Evolutionary conservation across 1,284 basidiomycete genomes (phyloP).

Genomic region (Schizophyllum amplum): DNA sequence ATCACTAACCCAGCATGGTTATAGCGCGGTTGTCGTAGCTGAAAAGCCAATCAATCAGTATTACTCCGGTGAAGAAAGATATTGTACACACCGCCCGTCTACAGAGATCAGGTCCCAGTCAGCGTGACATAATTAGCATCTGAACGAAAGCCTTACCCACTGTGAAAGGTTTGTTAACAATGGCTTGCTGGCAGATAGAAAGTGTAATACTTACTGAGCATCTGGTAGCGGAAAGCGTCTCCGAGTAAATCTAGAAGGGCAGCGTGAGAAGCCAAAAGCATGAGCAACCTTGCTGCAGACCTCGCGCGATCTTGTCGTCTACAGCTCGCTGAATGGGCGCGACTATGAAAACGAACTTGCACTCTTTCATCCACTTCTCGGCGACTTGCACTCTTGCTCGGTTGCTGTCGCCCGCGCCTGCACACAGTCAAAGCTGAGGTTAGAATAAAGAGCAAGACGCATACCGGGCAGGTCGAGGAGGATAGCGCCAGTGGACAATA

Average conservation of each 20-base stretch:
- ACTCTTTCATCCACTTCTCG: neutral
- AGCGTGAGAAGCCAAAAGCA: neutral
- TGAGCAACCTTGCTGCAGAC: neutral
- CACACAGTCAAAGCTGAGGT: neutral
- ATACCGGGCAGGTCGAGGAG: neutral
- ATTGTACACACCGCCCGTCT: neutral
- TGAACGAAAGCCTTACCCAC: too few relatives aligned
- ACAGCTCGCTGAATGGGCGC: neutral
- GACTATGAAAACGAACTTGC: neutral
- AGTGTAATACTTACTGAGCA: neutral
- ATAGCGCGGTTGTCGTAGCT: neutral
- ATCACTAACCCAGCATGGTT: neutral
- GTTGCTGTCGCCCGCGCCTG: neutral
- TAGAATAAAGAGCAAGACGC: neutral
- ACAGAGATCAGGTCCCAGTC: neutral
- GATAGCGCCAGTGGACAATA: neutral
- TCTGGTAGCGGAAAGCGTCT: neutral
- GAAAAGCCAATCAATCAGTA: too few relatives aligned
- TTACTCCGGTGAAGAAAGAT: too few relatives aligned
- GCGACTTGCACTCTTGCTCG: neutral
- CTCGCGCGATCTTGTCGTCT: neutral
- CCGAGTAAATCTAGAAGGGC: neutral
- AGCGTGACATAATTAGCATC: too few relatives aligned
- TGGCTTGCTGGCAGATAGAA: neutral
- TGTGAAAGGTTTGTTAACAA: neutral